Evolutionary conservation across 371 early-diverging fungal species (phyloP), one percentile per base, ranked within the genome.

Genomic region (Apophysomyces elegans): DNA sequence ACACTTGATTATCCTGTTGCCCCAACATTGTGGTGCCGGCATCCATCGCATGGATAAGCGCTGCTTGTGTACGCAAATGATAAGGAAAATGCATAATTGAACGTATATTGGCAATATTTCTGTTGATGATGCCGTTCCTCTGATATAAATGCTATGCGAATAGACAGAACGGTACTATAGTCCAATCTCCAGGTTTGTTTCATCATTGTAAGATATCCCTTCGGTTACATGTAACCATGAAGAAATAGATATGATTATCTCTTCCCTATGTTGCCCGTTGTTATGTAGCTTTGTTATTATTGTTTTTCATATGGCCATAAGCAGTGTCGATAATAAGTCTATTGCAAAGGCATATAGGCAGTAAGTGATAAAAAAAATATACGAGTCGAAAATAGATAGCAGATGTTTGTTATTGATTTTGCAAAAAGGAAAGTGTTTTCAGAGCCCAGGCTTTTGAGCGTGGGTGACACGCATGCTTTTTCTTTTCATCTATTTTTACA

Each of bases 341-440:
- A 18, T 50, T 50, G 54, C 21, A 50, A 50, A 50, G 54, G 21
- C 2, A 26, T 26, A 26, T 26, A 26, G 32, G 32, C 2, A 26
- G 32, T 2, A 26, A 26, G 32, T 6, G n/a, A 12, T 45, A 5
- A n/a, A 45, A 12, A 45, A 12, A 45, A 45, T n/a, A 50, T 18
- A 21, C 9, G 9, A 9, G n/a, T n/a, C n/a, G 21, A 50, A 21
- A 50, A 21, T 5, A 50, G 21, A 50, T 18, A 50, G 21, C 21
- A 7, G 54, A 21, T 50, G 21, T 16, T 50, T 50, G 54, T 50
- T 50, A 50, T 50, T 50, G 9, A 7, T 18, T 50, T 50, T 50
- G 54, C 54, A 50, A 50, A 26, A 50, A 50, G 54, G 54, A 16
- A 50, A 50, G 54, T 50, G 54, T 50, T 50, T 50, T 50, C 54